Percentiles rank a stretch among this genome's conserved stretches.
phyloP scores from a whole-genome alignment of 129 eudicot genomes.

The Flaveria ramosissima region DNA sequence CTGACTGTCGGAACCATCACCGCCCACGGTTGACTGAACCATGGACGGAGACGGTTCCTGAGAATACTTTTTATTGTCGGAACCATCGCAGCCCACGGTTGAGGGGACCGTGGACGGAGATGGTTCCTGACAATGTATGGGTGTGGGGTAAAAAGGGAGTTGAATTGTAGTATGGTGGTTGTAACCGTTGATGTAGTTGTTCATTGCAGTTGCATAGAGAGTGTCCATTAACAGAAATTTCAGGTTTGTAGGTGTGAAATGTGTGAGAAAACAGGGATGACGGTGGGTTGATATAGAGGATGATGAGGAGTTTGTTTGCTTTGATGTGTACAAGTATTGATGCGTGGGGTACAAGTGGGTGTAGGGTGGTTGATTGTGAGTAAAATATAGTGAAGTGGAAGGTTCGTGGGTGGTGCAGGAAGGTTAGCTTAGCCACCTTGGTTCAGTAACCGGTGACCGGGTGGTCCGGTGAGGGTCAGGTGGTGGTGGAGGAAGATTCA shows the following conservation, averaged over 20 bases:
- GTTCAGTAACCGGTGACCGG: slow-evolving; percentile 31
- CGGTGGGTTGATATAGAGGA: slow-evolving; percentile 29
- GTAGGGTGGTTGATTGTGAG: slow-evolving; percentile 1
- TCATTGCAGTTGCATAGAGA: slow-evolving; percentile 33
- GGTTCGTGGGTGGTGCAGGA: slow-evolving; percentile 20
- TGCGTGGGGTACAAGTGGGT: slow-evolving; percentile 22
- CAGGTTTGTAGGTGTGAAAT: slow-evolving; percentile 5
- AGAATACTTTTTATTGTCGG: slow-evolving; percentile 19
- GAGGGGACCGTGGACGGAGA: background rate
- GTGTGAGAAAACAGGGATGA: slow-evolving; percentile 1
- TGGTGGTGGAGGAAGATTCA: slow-evolving; percentile 35
- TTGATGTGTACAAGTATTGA: slow-evolving; percentile 12
- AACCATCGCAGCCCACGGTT: background rate
- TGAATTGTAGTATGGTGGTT: slow-evolving; percentile 37
- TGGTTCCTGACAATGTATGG: background rate
- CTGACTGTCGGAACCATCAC: background rate
- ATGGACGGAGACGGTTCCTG: background rate
- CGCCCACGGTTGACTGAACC: background rate
- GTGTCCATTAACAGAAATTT: slow-evolving; percentile 31
- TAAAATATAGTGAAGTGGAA: slow-evolving; percentile 24
- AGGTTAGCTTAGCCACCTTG: slow-evolving; percentile 25
- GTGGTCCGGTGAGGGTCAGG: slow-evolving; percentile 34
- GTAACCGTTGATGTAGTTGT: slow-evolving; percentile 32
- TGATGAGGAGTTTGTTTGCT: background rate
- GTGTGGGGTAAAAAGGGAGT: background rate